Evolutionary conservation across 306 rosid species (phyloP).

Genomic region (Pyrus bretschneideri): DNA sequence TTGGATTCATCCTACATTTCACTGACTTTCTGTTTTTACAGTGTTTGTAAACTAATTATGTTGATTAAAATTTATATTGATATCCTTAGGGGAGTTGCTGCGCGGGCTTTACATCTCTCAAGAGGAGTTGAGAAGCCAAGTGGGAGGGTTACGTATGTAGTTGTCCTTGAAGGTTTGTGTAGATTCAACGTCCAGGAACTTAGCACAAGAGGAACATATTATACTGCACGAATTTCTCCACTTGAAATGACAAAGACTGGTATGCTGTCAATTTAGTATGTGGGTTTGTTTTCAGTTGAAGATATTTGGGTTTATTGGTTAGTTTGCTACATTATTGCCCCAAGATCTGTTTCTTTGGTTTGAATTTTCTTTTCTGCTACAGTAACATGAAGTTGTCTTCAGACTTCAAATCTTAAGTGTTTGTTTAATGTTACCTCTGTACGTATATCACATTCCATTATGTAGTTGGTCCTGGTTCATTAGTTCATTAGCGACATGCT

Average conservation of each 20-base stretch:
- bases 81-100: constrained; percentile 85
- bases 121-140: constrained; percentile 99
- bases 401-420: background rate
- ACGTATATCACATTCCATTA: background rate
- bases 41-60: background rate
- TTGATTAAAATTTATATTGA: constrained; percentile 1
- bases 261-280: constrained; percentile 17
- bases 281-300: background rate
- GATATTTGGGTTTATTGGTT: background rate
- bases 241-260: constrained; percentile 88
- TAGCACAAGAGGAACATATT: constrained; percentile 96
- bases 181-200: constrained; percentile 89
- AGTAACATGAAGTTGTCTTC: background rate
- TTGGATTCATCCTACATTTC: background rate
- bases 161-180: constrained; percentile 97
- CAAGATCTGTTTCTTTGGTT: background rate
- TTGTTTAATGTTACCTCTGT: background rate
- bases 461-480: background rate
- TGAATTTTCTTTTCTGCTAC: background rate
- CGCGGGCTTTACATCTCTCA: constrained; percentile 89
- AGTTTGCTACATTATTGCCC: background rate
- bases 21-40: background rate
- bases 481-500: background rate
- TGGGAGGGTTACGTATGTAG: constrained; percentile 92
- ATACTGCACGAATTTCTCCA: constrained; percentile 79